Conservation (phyloP, 768 basidiomycete genomes). For the Leccinum subtestaceum region DNA sequence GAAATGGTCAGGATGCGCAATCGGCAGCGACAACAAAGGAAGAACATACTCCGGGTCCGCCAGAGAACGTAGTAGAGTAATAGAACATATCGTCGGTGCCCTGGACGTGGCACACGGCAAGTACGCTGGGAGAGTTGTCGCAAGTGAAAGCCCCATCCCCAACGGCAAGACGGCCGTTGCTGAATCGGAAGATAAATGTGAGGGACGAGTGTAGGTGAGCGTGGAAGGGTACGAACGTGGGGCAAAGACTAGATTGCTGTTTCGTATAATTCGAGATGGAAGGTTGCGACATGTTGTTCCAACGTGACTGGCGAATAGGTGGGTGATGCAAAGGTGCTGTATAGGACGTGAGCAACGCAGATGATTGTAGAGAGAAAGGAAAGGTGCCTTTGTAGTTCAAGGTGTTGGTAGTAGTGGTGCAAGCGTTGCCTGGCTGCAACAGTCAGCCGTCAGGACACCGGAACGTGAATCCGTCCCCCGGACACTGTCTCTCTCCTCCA, state of each 20-base stretch:
- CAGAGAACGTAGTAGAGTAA: conserved; percentile 92
- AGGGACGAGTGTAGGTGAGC: conserved; percentile 6
- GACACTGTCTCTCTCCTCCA: conserved; percentile 5
- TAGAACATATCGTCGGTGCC: conserved; percentile 84
- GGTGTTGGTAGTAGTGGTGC: conserved; percentile 12
- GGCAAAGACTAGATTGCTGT: conserved; percentile 90
- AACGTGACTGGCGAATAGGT: conserved; percentile 55
- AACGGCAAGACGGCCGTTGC: conserved; percentile 97
- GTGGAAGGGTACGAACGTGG: conserved; percentile 59
- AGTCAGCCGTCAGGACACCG: not conserved
- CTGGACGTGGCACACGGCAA: conserved; percentile 83
- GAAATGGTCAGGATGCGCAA: conserved; percentile 1
- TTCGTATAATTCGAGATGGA: conserved; percentile 70
- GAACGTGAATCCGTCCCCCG: conserved; percentile 15
- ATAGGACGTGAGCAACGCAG: not conserved
- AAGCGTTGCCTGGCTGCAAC: conserved; percentile 3
- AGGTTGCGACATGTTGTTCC: conserved; percentile 79
- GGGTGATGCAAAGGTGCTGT: conserved; percentile 8
- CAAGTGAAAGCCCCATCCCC: conserved; percentile 90
- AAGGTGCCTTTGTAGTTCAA: conserved; percentile 7
- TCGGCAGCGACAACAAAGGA: not conserved
- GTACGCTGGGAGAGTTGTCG: conserved; percentile 74
- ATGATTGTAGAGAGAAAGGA: not conserved
- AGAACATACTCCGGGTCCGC: conserved; percentile 80
- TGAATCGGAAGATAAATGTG: conserved; percentile 28